phyloP scores from a whole-genome alignment of 2,329 filamentous ascomycete genomes.

The Neospermospora avenae region DNA sequence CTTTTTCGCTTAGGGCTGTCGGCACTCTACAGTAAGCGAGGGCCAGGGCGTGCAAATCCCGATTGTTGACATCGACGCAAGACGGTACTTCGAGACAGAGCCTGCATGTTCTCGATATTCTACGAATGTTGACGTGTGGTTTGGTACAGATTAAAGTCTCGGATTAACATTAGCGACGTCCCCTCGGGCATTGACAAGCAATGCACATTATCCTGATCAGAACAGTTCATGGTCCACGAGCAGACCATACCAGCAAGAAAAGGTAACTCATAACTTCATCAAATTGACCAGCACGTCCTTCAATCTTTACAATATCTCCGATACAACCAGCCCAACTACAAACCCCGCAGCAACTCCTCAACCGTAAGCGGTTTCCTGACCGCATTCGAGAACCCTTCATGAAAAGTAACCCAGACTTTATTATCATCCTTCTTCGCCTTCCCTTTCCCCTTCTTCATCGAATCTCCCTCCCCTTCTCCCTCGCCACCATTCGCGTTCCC shows the following conservation, averaged over 20 bases:
- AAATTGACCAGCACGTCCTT: background rate
- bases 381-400: slow-evolving; percentile 90
- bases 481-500: slow-evolving; percentile 35
- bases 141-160: too few relatives aligned
- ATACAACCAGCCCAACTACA: slow-evolving; percentile 40
- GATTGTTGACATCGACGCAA: too few relatives aligned
- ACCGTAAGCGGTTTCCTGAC: slow-evolving; percentile 84
- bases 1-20: too few relatives aligned
- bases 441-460: slow-evolving; percentile 32
- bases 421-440: slow-evolving; percentile 43
- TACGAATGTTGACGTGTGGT: too few relatives aligned
- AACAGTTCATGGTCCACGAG: too few relatives aligned
- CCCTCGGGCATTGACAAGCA: too few relatives aligned
- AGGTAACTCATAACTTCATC: background rate
- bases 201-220: too few relatives aligned
- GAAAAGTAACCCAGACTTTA: slow-evolving; percentile 81
- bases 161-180: too few relatives aligned
- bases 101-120: too few relatives aligned
- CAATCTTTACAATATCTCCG: background rate
- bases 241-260: too few relatives aligned
- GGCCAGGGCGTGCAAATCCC: background rate
- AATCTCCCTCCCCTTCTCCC: slow-evolving; percentile 57
- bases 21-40: background rate
- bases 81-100: too few relatives aligned
- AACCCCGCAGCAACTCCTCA: slow-evolving; percentile 68